phyloP scores from a whole-genome alignment of 2,329 filamentous ascomycete species.

The Fusarium penzigii region DNA sequence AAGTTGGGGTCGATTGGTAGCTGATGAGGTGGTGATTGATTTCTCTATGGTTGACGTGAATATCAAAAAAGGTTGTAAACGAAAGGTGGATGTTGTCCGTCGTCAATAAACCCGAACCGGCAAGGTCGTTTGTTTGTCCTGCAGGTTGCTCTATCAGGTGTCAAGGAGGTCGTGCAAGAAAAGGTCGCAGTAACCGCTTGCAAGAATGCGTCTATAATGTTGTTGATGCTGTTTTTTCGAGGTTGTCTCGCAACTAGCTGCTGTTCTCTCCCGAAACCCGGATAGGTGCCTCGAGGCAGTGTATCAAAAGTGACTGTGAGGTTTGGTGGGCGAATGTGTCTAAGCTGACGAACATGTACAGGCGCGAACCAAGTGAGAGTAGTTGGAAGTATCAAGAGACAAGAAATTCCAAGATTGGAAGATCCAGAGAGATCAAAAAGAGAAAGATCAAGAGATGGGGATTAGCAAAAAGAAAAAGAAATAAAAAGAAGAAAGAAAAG shows the following conservation, averaged over 20 bases:
- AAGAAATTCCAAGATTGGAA: constrained; percentile 7
- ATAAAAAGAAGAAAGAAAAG: constrained; percentile 18
- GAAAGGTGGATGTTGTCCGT: constrained; percentile 8
- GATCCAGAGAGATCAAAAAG: constrained; percentile 11
- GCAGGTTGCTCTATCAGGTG: constrained; percentile 9
- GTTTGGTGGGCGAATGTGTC: no score
- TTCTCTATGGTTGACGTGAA: constrained; percentile 3
- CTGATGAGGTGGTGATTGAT: neutral
- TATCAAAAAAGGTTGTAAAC: constrained; percentile 4
- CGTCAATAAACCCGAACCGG: constrained; percentile 5
- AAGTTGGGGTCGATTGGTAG: constrained; percentile 4
- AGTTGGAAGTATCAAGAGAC: no score
- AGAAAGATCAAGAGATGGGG: constrained; percentile 11
- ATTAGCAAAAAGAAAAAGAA: constrained; percentile 14
- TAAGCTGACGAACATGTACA: no score
- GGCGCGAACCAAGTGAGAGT: no score
- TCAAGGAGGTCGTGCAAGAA: constrained; percentile 16
- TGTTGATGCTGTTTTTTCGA: no score
- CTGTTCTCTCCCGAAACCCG: no score
- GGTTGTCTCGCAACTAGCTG: no score
- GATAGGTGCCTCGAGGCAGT: no score
- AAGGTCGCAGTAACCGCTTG: no score
- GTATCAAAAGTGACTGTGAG: no score
- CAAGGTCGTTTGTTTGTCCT: constrained; percentile 18
- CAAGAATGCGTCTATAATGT: no score